These are phyloP conservation scores for Chlorella sorokiniana DNA, from an alignment of 139 green algal genomes.

Conservation along the genomic window DNA sequence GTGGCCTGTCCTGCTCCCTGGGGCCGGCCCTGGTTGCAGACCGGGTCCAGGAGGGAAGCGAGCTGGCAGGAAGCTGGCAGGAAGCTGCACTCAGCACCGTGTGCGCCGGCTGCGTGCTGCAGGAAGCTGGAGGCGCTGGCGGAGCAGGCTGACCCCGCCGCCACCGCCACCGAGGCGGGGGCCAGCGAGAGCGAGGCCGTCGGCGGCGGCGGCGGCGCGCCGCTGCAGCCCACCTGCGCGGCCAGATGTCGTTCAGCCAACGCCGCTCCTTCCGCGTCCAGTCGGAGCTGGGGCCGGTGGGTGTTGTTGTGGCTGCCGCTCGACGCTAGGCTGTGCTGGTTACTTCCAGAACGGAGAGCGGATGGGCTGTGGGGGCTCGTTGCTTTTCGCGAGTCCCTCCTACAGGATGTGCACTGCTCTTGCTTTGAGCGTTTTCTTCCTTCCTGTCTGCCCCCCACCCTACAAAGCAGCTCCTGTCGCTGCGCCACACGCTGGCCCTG, in stretches of 20 bases:
- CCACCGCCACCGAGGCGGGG: not conserved
- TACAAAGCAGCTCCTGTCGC: conserved; percentile 18
- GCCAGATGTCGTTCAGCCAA: not conserved
- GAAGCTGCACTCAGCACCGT: too few relatives aligned
- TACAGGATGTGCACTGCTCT: not conserved
- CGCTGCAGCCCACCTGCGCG: not conserved
- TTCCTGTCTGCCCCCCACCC: not conserved
- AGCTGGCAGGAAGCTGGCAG: too few relatives aligned
- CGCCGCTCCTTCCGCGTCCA: not conserved
- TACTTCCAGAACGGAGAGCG: too few relatives aligned
- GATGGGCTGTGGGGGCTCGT: too few relatives aligned
- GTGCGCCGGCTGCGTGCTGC: not conserved
- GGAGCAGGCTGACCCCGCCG: not conserved
- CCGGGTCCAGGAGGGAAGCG: too few relatives aligned
- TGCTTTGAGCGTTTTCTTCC: not conserved
- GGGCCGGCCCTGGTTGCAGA: too few relatives aligned
- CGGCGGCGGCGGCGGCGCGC: not conserved
- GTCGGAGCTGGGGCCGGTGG: not conserved
- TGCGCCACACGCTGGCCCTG: conserved; percentile 28
- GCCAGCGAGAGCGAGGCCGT: not conserved
- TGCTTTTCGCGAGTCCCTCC: too few relatives aligned
- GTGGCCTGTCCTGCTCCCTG: too few relatives aligned
- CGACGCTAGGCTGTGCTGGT: not conserved
- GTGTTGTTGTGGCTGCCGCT: not conserved
- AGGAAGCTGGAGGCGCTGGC: conserved; percentile 16